Evolutionary conservation across 2,329 filamentous ascomycete genomes (phyloP).

Genomic region (Aplosporella prunicola): DNA sequence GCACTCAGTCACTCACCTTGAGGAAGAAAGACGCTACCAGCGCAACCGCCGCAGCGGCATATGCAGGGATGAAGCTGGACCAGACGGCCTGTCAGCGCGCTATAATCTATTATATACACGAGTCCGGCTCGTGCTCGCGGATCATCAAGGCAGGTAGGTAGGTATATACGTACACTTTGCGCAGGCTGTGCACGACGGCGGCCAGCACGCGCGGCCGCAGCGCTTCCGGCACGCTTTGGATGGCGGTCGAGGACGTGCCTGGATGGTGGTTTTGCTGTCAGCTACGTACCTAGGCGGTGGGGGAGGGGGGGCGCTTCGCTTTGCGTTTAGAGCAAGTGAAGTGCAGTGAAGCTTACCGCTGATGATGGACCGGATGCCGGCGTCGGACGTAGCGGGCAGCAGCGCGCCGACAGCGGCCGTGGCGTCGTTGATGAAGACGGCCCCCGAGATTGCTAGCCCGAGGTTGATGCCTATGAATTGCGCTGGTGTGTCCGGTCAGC

Average conservation of each 20-base stretch:
- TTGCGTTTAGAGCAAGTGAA: too few species aligned
- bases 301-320: too few species aligned
- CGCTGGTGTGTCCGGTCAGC: too few species aligned
- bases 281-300: too few species aligned
- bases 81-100: not conserved
- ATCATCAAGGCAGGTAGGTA: too few species aligned
- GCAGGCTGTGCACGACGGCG: not conserved
- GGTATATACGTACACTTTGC: not conserved
- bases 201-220: not conserved
- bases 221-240: not conserved
- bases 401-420: conserved; percentile 9
- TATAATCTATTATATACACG: not conserved
- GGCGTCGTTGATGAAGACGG: conserved; percentile 14
- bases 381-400: conserved; percentile 1
- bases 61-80: not conserved
- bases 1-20: too few species aligned
- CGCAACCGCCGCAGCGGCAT: not conserved
- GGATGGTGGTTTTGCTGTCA: too few species aligned
- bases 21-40: not conserved
- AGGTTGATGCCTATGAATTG: conserved; percentile 15
- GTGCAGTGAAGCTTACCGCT: too few species aligned
- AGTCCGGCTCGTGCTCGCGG: too few species aligned
- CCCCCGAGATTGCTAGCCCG: conserved; percentile 12
- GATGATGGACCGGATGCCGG: not conserved
- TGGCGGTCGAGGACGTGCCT: not conserved